Base-by-base conservation (phyloP, 2,329 filamentous ascomycete genomes). In the Colletotrichum caudatum region DNA sequence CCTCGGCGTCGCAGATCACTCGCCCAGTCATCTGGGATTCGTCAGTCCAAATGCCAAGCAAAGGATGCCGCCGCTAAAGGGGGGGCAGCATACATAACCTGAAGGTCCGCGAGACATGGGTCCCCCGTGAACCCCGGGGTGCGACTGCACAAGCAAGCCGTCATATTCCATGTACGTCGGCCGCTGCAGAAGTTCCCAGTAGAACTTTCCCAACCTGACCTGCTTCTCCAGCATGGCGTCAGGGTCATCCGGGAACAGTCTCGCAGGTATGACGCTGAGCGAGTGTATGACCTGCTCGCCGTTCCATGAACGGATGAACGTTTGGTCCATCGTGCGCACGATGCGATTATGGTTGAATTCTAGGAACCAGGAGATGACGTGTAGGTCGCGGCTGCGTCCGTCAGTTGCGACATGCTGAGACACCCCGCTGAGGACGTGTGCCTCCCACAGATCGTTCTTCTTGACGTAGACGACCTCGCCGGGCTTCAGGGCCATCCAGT, bases 101-200 rank as follows among this genome's bases (percentile, higher is more conserved):
- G 79, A 80, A 26, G 78, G 78, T 3, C 78, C 79, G n/a, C 76
- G 67, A n/a, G 44, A 59, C 2, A 48, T 41, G 4, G 46, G 12
- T 11, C 41, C 50, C 29, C 23, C 26, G 8, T 74, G 75, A 0
- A 73, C 73, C 2, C 76, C 75, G 4, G 76, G 78, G 59, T 79
- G 26, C 9, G 48, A 78, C 53, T 50, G 69, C 35, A 82, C 80
- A 6, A 85, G 76, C 23, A 77, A 76, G 4, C 84, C 84, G 14
- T 85, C 81, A 23, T 86, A 85, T 8, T 84, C 80, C 80, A 83
- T 85, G 71, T 86, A 86, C 0, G 78, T 81, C 0, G 84, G 84
- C 12, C 79, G 78, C 74, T 86, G 82, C 33, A 83, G 78, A 8
- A 87, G 80, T 20, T 85, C 82, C 85, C 85, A 87, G 77, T 82